Evolutionary conservation across 345 rosid species (phyloP), one percentile per base, ranked within the genome.

Genomic region (Aquilaria sinensis): DNA sequence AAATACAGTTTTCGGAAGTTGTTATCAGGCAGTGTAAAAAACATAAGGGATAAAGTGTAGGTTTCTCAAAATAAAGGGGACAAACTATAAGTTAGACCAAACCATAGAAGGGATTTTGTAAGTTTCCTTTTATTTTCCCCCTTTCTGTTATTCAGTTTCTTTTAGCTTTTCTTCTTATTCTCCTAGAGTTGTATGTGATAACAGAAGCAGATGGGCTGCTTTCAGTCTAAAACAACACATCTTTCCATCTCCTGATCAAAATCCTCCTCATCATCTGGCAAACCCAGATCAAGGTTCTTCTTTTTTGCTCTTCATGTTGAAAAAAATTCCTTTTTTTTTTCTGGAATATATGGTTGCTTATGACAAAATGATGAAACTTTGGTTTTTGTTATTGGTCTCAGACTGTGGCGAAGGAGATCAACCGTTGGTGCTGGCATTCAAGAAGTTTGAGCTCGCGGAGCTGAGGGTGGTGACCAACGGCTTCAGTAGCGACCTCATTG

Each of bases 151-250:
- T 52, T 52, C 56, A 14, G 4, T 23, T 14, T 7, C 31, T 53
- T 53, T 3, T 16, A 3, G 2, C 31, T 12, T 4, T 15, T 12
- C 31, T 53, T 2, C 31, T 16, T 23, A 9, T 4, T 16, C 31
- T 53, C 31, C 32, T 2, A n/a, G 1, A 33, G 52, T 53, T 49
- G 30, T 53, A 49, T 37, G 10, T 9, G 10, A 10, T 15, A 10
- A 31, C 16, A 23, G 45, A 14, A 63, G 57, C 60, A 56, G 61
- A 92, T 92, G 98, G 98, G 98, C 66, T 92, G 98, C 58, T 78
- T 89, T 64, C 98, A 87, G 79, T 92, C 98, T 58, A 92, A 84
- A 77, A 89, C 96, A 41, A 63, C 84, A 29, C 80, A 81, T 67
- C 79, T 84, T 16, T 16, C 78, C 84, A 8, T 84, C 96, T 49